Evolutionary conservation across 2,329 filamentous ascomycete genomes (phyloP).

Genomic region (Sporothrix protearum): DNA sequence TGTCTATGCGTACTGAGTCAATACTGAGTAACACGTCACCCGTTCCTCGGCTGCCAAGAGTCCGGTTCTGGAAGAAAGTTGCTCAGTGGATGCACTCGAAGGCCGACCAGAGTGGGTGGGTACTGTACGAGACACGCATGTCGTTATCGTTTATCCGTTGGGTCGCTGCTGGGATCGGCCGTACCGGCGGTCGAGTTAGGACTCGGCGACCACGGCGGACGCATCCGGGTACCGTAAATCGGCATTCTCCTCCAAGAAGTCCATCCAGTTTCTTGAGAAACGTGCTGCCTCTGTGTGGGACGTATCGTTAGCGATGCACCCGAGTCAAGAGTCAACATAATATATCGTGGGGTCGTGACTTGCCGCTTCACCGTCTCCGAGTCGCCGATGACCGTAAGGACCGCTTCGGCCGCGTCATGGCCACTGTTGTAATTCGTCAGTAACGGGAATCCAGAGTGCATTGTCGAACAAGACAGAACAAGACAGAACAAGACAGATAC

Average conservation of each 20-base stretch:
- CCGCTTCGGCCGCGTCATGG: slow-evolving; percentile 91
- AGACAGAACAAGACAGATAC: too few relatives aligned
- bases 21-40: too few relatives aligned
- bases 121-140: neutral
- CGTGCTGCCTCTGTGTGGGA: slow-evolving; percentile 62
- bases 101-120: neutral
- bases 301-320: slow-evolving; percentile 7
- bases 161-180: neutral
- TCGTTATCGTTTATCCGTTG: neutral
- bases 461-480: slow-evolving; percentile 27
- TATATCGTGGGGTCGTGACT: neutral
- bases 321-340: too few relatives aligned
- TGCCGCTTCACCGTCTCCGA: slow-evolving; percentile 86
- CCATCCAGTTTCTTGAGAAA: slow-evolving; percentile 91
- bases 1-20: too few relatives aligned
- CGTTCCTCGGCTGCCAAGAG: neutral
- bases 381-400: slow-evolving; percentile 90
- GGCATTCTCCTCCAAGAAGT: slow-evolving; percentile 80
- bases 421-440: slow-evolving; percentile 59
- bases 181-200: neutral
- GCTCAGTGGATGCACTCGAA: neutral
- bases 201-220: slow-evolving; percentile 35
- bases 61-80: neutral
- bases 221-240: slow-evolving; percentile 85
- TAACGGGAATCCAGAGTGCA: too few relatives aligned